phyloP scores from a whole-genome alignment of 441 rosid species.

The Oxalis stricta region DNA sequence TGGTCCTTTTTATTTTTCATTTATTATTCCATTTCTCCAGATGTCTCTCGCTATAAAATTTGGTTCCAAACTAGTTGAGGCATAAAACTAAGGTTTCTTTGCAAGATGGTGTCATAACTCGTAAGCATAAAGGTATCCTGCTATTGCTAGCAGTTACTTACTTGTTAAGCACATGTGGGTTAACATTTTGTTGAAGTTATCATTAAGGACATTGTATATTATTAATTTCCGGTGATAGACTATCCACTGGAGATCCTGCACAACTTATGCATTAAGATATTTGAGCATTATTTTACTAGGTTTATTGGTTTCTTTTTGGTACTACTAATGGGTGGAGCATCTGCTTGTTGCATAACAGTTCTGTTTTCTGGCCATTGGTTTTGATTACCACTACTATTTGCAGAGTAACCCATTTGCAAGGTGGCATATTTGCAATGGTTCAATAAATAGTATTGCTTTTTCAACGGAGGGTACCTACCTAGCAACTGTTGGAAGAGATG shows the following conservation, averaged over 20 bases:
- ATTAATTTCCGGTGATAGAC: not conserved
- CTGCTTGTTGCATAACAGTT: not conserved
- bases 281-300: too few species aligned
- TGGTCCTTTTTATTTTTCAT: not conserved
- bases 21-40: not conserved
- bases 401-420: constrained; percentile 95
- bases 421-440: constrained; percentile 94
- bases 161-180: too few species aligned
- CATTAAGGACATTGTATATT: too few species aligned
- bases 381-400: constrained; percentile 16
- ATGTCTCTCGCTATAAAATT: not conserved
- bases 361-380: constrained; percentile 5
- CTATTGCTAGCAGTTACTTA: not conserved
- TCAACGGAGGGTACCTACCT: constrained; percentile 69
- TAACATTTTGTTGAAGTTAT: too few species aligned
- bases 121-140: not conserved
- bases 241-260: not conserved
- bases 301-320: not conserved
- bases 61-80: not conserved
- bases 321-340: not conserved
- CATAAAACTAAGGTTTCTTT: not conserved
- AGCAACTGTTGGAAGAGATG: constrained; percentile 98
- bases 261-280: not conserved
- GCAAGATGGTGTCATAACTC: not conserved
- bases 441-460: constrained; percentile 79